Conservation (phyloP, 2,329 filamentous ascomycete genomes). For the Colletotrichum sp. region DNA sequence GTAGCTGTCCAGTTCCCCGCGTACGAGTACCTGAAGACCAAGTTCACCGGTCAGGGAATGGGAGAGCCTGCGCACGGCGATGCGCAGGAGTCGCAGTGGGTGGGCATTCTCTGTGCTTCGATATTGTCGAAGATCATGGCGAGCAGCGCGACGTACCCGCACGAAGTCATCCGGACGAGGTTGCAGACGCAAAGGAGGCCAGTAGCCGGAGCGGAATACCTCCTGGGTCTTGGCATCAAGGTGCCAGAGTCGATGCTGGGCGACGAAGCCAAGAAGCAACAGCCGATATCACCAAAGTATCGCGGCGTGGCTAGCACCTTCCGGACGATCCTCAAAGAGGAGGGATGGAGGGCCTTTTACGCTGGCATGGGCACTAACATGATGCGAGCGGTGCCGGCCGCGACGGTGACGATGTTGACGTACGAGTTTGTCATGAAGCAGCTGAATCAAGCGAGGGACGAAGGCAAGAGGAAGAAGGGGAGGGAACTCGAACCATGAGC, state of each 20-base stretch:
- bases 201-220: slow-evolving; percentile 56
- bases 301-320: slow-evolving; percentile 82
- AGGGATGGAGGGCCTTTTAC: slow-evolving; percentile 97
- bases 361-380: slow-evolving; percentile 97
- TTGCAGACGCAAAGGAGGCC: slow-evolving; percentile 91
- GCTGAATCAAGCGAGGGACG: slow-evolving; percentile 48
- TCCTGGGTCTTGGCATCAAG: slow-evolving; percentile 55
- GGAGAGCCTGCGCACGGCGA: slow-evolving; percentile 65
- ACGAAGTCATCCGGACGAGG: slow-evolving; percentile 93
- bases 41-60: slow-evolving; percentile 89
- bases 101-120: slow-evolving; percentile 85
- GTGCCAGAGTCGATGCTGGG: slow-evolving; percentile 47
- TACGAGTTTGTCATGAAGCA: slow-evolving; percentile 79
- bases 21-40: slow-evolving; percentile 91
- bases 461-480: slow-evolving; percentile 39
- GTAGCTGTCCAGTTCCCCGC: slow-evolving; percentile 97
- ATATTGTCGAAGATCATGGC: slow-evolving; percentile 94
- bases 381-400: slow-evolving; percentile 92
- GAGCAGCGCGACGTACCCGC: slow-evolving; percentile 94
- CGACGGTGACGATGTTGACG: slow-evolving; percentile 96
- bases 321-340: slow-evolving; percentile 83
- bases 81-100: slow-evolving; percentile 71
- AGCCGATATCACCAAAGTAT: slow-evolving; percentile 61
- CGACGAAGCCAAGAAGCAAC: slow-evolving; percentile 30
- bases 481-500: slow-evolving; percentile 9